phyloP scores from a whole-genome alignment of 2,329 filamentous ascomycete genomes.

The Leptographium galeiforme region DNA sequence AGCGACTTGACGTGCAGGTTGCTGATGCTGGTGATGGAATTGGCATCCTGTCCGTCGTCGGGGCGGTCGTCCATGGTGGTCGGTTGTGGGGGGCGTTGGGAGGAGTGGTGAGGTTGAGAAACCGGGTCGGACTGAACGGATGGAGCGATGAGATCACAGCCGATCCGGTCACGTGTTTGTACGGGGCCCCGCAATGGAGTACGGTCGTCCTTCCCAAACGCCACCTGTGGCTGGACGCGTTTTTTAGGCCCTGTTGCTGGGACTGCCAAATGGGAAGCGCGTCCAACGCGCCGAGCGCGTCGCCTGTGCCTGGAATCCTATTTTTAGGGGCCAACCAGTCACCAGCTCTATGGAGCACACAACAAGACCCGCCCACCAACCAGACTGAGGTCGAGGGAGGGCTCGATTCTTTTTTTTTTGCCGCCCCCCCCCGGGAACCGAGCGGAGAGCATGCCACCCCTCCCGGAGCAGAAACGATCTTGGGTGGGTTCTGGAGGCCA shows the following conservation, averaged over 20 bases:
- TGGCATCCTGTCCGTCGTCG: not conserved
- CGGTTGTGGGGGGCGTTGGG: not conserved
- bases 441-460: slow-evolving; percentile 19
- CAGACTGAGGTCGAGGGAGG: no score
- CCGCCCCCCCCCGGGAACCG: no score
- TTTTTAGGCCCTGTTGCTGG: no score
- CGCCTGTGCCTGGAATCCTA: not conserved
- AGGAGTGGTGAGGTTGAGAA: no score
- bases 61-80: not conserved
- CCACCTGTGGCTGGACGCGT: no score
- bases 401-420: no score
- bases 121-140: no score
- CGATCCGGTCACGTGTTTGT: no score
- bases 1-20: slow-evolving; percentile 7
- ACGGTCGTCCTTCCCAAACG: no score
- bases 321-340: not conserved
- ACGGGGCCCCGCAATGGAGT: no score
- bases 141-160: no score
- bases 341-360: not conserved
- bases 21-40: slow-evolving; percentile 1
- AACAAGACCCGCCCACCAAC: not conserved
- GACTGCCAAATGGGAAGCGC: no score
- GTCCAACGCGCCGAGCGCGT: not conserved
- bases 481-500: not conserved
- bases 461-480: slow-evolving; percentile 19